Percentiles rank a stretch among this genome's conserved stretches.
These are phyloP conservation scores for Exophiala alcalophila DNA, from an alignment of 2,329 filamentous ascomycete species.

Conservation along the genomic window DNA sequence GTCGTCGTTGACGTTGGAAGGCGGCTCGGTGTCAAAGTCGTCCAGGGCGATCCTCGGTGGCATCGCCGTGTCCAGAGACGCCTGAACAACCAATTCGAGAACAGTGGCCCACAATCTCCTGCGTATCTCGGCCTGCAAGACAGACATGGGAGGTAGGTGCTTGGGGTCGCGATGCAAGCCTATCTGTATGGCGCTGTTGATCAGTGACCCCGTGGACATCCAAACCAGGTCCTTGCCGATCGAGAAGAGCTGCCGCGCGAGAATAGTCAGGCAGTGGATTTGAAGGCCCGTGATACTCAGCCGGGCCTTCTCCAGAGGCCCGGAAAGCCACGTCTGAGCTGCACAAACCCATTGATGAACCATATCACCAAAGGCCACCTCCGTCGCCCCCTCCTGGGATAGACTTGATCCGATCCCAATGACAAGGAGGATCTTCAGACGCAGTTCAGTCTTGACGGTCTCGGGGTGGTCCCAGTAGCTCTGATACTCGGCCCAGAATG, in stretches of 20 bases:
- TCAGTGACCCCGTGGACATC: slow-evolving; percentile 35
- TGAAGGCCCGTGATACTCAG: slow-evolving; percentile 36
- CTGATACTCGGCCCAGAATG: slow-evolving; percentile 36
- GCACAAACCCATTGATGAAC: slow-evolving; percentile 33
- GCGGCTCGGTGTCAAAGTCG: slow-evolving; percentile 38
- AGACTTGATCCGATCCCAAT: slow-evolving; percentile 35
- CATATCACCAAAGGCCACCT: background rate
- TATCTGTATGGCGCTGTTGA: slow-evolving; percentile 32
- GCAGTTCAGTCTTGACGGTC: slow-evolving; percentile 22
- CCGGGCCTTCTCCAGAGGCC: slow-evolving; percentile 35
- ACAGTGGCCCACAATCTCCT: slow-evolving; percentile 38
- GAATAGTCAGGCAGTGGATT: slow-evolving; percentile 35
- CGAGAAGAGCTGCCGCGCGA: slow-evolving; percentile 35
- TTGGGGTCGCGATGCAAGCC: slow-evolving; percentile 37
- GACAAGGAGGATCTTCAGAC: slow-evolving; percentile 37
- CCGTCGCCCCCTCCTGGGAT: background rate
- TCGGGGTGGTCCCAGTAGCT: slow-evolving; percentile 30
- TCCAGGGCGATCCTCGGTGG: slow-evolving; percentile 32
- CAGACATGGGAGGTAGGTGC: slow-evolving; percentile 24
- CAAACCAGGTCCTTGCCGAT: slow-evolving; percentile 38
- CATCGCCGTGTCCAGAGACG: slow-evolving; percentile 35
- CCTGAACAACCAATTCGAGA: slow-evolving; percentile 36
- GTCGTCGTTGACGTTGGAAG: slow-evolving; percentile 40
- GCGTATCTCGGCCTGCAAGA: slow-evolving; percentile 31
- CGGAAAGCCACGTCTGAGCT: slow-evolving; percentile 38